Evolutionary conservation across 139 green algal genomes (phyloP), one percentile per base, ranked within the genome.

Genomic region (Nannochloris sp.): DNA sequence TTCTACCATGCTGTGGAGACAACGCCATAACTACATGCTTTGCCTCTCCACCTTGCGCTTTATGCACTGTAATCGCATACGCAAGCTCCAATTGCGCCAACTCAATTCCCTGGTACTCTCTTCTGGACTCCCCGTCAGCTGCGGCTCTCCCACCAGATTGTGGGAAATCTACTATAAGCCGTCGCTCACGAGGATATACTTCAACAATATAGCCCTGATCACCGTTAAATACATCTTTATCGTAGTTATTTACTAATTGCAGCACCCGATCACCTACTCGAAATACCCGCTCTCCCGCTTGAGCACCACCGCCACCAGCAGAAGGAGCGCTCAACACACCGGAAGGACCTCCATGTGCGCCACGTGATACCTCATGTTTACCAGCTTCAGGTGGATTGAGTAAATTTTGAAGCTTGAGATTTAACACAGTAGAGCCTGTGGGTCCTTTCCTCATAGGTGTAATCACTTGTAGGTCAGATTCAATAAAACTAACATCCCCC

Each of bases 31-130:
- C 64, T 34, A 95, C 87, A 1, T 78, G 73, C 8, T 64, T 65
- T 55, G 81, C 89, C 71, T 95, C 89, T n/a, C 82, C 80, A 24
- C 89, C 89, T 69, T 96, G 89, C 23, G 89, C 81, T 77, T 96
- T 96, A 77, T 96, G 89, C 48, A 96, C 77, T 1, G 89, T 95
- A 19, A 81, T 84, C 3, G 87, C 89, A 75, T 84, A 95, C 0
- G 83, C 86, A 47, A 84, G 66, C 54, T 84, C 67, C 44, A 94
- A 65, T 51, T 83, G 59, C 5, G 31, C 29, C 32, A 64, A 10
- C 30, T 73, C 73, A 3, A 63, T 38, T 3, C 54, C 70, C 10
- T 19, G 10, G 54, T 62, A 62, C 13, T 9, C 12, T 23, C 33
- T 44, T 27, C 19, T n/a, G n/a, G n/a, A 57, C 39, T 60, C 54